Base-by-base conservation (phyloP, 1,284 basidiomycete species). In the Austroboletus novae-zelandiae region DNA sequence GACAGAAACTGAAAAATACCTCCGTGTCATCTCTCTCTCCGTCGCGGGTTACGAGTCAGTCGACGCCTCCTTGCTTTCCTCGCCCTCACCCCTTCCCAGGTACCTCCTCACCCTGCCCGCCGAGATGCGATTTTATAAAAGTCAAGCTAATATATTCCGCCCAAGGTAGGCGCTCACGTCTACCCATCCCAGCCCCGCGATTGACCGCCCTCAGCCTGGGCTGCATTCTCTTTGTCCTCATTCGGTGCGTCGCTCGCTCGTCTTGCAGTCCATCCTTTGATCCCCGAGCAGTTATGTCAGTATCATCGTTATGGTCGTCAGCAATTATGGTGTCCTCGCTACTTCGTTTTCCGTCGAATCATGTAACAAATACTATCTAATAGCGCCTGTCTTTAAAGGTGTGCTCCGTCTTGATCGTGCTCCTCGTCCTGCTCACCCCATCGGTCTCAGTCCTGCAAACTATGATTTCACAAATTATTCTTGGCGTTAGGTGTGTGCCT, bases 71-170 rank as follows among this genome's bases (percentile, higher is more conserved):
- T 37, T 5, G 9, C 7, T n/a, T 37, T 18, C 17, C 17, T 37
- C 17, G 4, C 8, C 5, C 17, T 37, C 36, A 37, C n/a, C 36
- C 17, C 15, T 17, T 1, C 35, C 9, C 53, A 74, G 73, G 52
- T 74, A 73, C 54, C 8, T 75, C 43, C 55, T 72, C 54, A 74
- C 74, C 9, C 45, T 74, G 9, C 74, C 73, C 31, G 69, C 70
- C 8, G 73, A 74, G 56, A 58, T 64, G 57, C 62, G 73, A 43
- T 71, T 75, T 49, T 74, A 76, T 59, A 62, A 57, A 50, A 66
- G 63, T 47, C 73, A 74, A 51, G 35, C 60, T 31, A 55, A 55
- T 36, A 41, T 70, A 13, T 29, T 54, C 10, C 67, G 56, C 50
- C 61, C 57, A 25, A 67, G 69, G 66, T 71, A 51, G 31, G 36